Conservation (phyloP, 306 rosid genomes). For the Pterocarpus macrocarpus region DNA sequence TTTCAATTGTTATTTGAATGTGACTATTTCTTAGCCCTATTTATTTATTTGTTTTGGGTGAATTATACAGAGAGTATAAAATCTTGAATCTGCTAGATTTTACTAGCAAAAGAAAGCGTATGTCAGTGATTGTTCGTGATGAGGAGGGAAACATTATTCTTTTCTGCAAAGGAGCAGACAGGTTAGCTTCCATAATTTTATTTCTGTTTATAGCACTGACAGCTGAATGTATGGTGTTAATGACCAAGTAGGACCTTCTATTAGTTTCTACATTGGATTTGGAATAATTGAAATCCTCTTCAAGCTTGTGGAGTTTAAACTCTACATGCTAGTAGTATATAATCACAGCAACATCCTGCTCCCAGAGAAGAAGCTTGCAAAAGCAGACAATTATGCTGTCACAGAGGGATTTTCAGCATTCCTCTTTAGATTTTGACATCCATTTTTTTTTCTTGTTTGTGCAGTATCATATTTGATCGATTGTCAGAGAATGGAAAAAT, state of each 20-base stretch:
- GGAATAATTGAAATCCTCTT: conserved; percentile 23
- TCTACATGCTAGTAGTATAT: conserved; percentile 28
- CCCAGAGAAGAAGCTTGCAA: conserved; percentile 25
- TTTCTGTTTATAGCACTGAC: conserved; percentile 31
- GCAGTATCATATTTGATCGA: conserved; percentile 93
- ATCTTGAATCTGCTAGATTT: conserved; percentile 83
- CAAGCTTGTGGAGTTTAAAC: conserved; percentile 31
- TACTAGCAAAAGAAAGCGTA: conserved; percentile 96
- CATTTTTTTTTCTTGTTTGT: conserved; percentile 46
- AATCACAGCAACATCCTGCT: conserved; percentile 24
- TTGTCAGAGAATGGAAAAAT: conserved; percentile 81
- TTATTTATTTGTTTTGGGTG: conserved; percentile 40
- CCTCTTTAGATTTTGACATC: conserved; percentile 26
- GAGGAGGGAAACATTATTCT: conserved; percentile 81
- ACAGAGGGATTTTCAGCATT: conserved; percentile 10
- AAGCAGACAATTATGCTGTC: neutral
- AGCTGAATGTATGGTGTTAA: conserved; percentile 33
- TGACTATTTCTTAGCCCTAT: conserved; percentile 34
- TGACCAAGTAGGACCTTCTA: conserved; percentile 29
- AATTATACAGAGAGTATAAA: conserved; percentile 84
- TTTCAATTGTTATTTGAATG: neutral
- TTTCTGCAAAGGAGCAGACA: conserved; percentile 99
- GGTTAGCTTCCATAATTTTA: conserved; percentile 64
- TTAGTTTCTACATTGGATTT: conserved; percentile 33
- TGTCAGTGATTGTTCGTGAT: conserved; percentile 89